Conservation (phyloP, 768 basidiomycete genomes). For the Lactarius hengduanensis region DNA sequence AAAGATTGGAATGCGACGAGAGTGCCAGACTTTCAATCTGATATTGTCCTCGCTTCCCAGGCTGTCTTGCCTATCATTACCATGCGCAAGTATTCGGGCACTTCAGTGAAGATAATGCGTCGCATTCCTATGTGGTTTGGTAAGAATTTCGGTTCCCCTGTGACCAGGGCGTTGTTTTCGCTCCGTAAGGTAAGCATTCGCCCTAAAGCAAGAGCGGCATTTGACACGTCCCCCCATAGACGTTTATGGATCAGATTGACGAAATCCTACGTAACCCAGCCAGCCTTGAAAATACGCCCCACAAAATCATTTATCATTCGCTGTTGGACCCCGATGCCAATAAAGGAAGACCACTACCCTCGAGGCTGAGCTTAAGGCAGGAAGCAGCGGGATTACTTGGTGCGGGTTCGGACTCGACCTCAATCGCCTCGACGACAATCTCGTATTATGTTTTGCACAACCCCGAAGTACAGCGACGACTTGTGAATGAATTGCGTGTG, state of each 20-base stretch:
- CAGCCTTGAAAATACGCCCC: not conserved
- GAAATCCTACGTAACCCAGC: not conserved
- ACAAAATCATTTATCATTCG: constrained; percentile 1
- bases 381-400: not conserved
- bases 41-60: not conserved
- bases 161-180: not conserved
- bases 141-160: not conserved
- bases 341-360: not conserved
- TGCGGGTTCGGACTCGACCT: not conserved
- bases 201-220: too few relatives aligned
- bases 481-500: not conserved
- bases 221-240: not conserved
- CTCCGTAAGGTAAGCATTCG: not conserved
- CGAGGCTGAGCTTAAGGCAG: not conserved
- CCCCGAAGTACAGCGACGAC: not conserved
- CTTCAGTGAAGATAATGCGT: not conserved
- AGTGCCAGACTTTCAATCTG: not conserved
- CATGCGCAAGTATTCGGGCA: not conserved
- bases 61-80: not conserved
- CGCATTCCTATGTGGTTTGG: not conserved
- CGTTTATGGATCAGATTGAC: not conserved
- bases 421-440: not conserved
- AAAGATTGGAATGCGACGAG: not conserved
- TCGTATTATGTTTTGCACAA: not conserved
- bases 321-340: not conserved